Evolutionary conservation across 1,139 yeast species (phyloP).

Genomic region (Nematodospora anomalae): DNA sequence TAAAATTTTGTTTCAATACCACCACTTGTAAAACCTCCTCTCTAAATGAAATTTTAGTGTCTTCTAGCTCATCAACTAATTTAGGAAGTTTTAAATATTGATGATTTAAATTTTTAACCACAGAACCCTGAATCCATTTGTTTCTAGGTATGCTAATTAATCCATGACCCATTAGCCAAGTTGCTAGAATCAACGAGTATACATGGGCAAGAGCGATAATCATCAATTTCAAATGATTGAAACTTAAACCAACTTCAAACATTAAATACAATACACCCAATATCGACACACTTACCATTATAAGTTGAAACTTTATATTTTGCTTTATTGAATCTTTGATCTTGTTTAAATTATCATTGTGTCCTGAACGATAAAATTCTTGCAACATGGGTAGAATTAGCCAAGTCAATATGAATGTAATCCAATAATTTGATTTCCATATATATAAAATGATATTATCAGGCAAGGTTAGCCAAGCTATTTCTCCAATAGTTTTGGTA

Average conservation of each 20-base stretch:
- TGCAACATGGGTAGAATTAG: constrained; percentile 67
- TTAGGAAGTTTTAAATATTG: constrained; percentile 57
- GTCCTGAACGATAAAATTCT: constrained; percentile 72
- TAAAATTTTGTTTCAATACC: constrained; percentile 40
- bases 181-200: constrained; percentile 71
- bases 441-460: constrained; percentile 50
- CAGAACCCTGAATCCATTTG: constrained; percentile 50
- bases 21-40: constrained; percentile 67
- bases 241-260: constrained; percentile 58
- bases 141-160: constrained; percentile 64
- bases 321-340: constrained; percentile 57
- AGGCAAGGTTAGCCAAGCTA: constrained; percentile 29
- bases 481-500: constrained; percentile 15
- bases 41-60: constrained; percentile 59
- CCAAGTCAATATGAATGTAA: constrained; percentile 77
- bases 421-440: constrained; percentile 82
- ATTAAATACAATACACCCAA: constrained; percentile 61
- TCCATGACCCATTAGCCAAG: constrained; percentile 88
- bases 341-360: constrained; percentile 46
- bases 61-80: constrained; percentile 63
- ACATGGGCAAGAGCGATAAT: constrained; percentile 77
- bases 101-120: constrained; percentile 38
- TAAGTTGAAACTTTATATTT: constrained; percentile 61
- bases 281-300: constrained; percentile 53
- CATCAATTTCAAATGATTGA: constrained; percentile 60